Base-by-base conservation (phyloP, 306 rosid species). In the Inga leiocalycina region DNA sequence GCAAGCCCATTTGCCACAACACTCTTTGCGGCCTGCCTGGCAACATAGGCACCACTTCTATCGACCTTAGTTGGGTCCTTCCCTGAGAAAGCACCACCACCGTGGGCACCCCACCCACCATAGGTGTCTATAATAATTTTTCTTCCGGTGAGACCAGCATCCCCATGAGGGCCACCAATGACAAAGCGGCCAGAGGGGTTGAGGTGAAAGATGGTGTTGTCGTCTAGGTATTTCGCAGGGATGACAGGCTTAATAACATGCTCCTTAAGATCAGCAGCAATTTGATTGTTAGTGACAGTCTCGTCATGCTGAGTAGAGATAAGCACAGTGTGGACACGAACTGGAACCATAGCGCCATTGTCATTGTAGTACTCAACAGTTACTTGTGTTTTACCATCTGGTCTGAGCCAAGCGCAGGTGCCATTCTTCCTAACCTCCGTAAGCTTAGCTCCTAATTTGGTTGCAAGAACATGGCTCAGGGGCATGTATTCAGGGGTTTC, bases 41-140 rank as follows among this genome's bases (percentile, higher is more conserved):
- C 98, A 79, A 97, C 81, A 89, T 97, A 97, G 71, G 99, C 99
- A 67, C 99, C 99, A 74, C 99, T 97, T 78, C 99, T 90, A 90
- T 97, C 99, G 67, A 97, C 99, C 97, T 97, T 97, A 24, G 99
- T 97, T 27, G 99, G 99, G 88, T 97, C 99, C 93, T 97, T 97
- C 2, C 99, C 99, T 0, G 99, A 97, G 91, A 97, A 97, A 56
- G 99, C 99, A 86, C 99, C 99, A 52, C 99, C 99, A 62, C 99
- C 99, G 37, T 97, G 99, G 44, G 99, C 99, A 85, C 99, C 99
- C 99, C 99, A 97, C 6, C 99, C 99, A 0, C 99, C 99, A 3
- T 97, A 97, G 32, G 99, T 97, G 77, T 97, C 99, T 20, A 97
- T 97, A 85, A 97, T 97, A 71, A 94, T 97, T 92, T 97, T 97